A percentile compares a stretch with the other conserved stretches of the same genome.
Conservation (phyloP, 129 eudicot genomes). For the Flaveria sonorensis region DNA sequence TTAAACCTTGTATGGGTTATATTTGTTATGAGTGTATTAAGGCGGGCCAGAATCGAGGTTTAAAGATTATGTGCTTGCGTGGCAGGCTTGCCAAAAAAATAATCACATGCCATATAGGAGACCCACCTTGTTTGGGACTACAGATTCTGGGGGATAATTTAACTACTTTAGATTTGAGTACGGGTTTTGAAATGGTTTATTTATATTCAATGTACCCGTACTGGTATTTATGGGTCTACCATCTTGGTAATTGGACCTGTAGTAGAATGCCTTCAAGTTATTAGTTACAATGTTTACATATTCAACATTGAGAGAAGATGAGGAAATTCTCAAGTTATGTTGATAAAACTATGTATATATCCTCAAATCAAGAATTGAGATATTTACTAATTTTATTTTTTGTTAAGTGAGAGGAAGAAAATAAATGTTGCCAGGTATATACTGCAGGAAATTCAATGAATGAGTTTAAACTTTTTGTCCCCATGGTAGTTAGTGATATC, state of each 20-base stretch:
- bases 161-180: not conserved
- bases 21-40: not conserved
- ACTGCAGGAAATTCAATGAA: not conserved
- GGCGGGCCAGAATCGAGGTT: not conserved
- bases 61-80: not conserved
- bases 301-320: not conserved
- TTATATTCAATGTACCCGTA: too few species aligned
- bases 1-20: not conserved
- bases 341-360: not conserved
- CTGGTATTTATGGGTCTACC: not conserved
- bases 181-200: not conserved
- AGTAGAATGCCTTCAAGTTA: not conserved
- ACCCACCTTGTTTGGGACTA: not conserved
- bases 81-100: not conserved
- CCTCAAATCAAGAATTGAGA: not conserved
- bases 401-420: not conserved
- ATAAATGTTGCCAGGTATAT: not conserved
- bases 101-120: not conserved
- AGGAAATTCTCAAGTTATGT: not conserved
- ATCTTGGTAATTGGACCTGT: not conserved
- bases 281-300: not conserved
- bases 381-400: not conserved
- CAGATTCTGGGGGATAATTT: not conserved
- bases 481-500: not conserved
- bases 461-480: not conserved